Evolutionary conservation across 768 basidiomycete species (phyloP).

Genomic region (Rhodotorula sphaerocarpa): DNA sequence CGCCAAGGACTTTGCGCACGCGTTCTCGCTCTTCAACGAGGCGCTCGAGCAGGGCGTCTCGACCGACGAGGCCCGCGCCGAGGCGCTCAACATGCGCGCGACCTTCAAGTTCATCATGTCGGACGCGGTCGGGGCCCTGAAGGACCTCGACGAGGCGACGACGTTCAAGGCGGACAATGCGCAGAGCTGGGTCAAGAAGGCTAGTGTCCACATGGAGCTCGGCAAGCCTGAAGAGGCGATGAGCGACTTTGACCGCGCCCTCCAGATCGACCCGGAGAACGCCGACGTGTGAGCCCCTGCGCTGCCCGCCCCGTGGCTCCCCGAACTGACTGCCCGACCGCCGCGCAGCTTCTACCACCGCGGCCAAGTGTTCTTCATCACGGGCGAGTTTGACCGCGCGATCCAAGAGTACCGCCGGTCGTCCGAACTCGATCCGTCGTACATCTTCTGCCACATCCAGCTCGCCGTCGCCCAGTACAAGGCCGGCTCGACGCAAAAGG

Average conservation of each 20-base stretch:
- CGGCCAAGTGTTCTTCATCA: conserved; percentile 95
- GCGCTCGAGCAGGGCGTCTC: conserved; percentile 79
- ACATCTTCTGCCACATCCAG: conserved; percentile 96
- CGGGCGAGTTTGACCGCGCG: conserved; percentile 76
- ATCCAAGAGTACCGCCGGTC: conserved; percentile 86
- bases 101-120: conserved; percentile 94
- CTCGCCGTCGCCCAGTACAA: conserved; percentile 97
- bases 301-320: background rate
- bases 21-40: conserved; percentile 70
- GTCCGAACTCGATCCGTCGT: conserved; percentile 70
- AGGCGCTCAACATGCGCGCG: conserved; percentile 83
- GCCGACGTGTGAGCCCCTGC: conserved; percentile 65
- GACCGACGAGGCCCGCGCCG: conserved; percentile 60
- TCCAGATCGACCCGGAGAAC: conserved; percentile 69
- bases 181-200: conserved; percentile 90
- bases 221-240: conserved; percentile 69
- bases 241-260: conserved; percentile 82
- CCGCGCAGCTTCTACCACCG: conserved; percentile 77
- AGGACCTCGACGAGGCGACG: conserved; percentile 70
- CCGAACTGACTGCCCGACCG: no score
- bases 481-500: conserved; percentile 61
- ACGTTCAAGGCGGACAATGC: conserved; percentile 61
- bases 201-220: conserved; percentile 94
- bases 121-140: conserved; percentile 71
- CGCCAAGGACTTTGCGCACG: conserved; percentile 74